Evolutionary conservation across 2,329 filamentous ascomycete species (phyloP).

Genomic region (Aspergillus ochraceus): DNA sequence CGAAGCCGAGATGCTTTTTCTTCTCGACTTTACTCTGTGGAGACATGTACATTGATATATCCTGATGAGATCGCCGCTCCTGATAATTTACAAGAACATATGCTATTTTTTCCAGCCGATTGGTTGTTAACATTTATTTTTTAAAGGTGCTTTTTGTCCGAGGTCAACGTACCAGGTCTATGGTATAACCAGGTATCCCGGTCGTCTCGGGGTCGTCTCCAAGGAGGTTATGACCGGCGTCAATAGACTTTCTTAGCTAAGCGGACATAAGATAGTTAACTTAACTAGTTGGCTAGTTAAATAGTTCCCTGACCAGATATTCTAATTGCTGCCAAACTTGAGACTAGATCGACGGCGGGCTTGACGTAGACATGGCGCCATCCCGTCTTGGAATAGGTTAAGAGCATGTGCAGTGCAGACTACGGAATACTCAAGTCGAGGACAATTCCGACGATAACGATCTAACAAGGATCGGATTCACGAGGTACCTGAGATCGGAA

Average conservation of each 20-base stretch:
- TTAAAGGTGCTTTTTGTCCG: no score
- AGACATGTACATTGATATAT: conserved; percentile 61
- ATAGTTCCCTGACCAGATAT: no score
- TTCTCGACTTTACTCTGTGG: conserved; percentile 35
- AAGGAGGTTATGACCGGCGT: no score
- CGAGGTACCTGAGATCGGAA: no score
- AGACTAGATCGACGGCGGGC: neutral
- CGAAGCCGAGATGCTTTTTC: conserved; percentile 20
- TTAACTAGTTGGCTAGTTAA: no score
- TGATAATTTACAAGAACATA: conserved; percentile 20
- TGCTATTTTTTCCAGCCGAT: neutral
- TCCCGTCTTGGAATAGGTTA: neutral
- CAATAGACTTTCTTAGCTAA: neutral
- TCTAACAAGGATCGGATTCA: no score
- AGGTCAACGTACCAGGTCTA: neutral
- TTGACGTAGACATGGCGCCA: neutral
- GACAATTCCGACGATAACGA: no score
- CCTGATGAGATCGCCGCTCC: conserved; percentile 67
- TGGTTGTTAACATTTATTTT: conserved; percentile 1
- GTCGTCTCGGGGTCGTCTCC: no score
- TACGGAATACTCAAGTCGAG: no score
- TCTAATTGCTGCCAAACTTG: no score
- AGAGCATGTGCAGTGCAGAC: no score
- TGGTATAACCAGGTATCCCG: neutral
- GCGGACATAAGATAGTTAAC: neutral